Base-by-base conservation (phyloP, 2,329 filamentous ascomycete genomes). In the Anthostomella pinea region DNA sequence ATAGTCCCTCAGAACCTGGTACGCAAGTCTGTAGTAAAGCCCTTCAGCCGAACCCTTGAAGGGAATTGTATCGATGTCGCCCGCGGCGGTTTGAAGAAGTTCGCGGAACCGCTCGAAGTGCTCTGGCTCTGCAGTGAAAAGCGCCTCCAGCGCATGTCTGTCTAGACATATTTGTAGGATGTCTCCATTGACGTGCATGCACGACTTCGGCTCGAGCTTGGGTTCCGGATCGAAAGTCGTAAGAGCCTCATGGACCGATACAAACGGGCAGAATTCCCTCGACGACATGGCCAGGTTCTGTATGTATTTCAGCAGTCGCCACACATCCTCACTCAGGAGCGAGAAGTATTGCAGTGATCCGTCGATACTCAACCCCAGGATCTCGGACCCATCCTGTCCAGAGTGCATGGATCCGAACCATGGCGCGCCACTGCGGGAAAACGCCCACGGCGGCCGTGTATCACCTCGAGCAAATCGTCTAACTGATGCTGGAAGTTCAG, bases 311-410 rank as follows among this genome's bases (percentile, higher is more conserved):
- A 97, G 69, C 4, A 95, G 68, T 6, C 73, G 71, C 77, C 83
- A 85, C 6, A 82, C 73, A 2, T 75, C 62, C 13, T 73, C 53
- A 8, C 72, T 66, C 1, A 97, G 64, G 10, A 90, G 64, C 1
- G 75, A 75, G 50, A 96, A 83, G 38, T 84, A 77, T 44, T 78
- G 77, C 16, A 90, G 53, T 0, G 81, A 79, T 2, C 87, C 87
- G 52, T 87, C 79, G 21, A 88, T 71, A 6, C 76, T 77, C 6
- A 83, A 68, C 1, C 85, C 87, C 21, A 90, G 57, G 38, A 80
- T 64, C 42, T 80, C 75, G 4, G 66, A 63, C 6, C 64, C 68
- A 27, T 72, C 68, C 3, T 56, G 44, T 1, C 66, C 66, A 45
- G 61, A 70, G 4, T 62, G 56, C 4, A 76, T 46, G 5, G 60